phyloP scores from a whole-genome alignment of 495 filamentous ascomycete species.

The Clohesyomyces aquaticus region DNA sequence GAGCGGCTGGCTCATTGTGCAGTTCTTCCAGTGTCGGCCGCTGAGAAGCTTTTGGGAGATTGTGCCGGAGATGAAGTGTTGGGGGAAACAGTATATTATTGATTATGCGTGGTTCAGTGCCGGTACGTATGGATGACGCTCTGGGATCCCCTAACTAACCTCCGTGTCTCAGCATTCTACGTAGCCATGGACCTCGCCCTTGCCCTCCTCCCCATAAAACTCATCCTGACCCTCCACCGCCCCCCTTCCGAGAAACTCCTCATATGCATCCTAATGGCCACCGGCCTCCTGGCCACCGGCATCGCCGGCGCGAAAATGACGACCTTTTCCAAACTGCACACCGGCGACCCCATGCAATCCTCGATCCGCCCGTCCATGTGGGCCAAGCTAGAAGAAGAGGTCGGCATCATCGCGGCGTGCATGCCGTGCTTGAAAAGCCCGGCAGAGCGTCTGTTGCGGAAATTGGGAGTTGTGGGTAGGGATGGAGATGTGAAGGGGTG shows the following conservation, averaged over 20 bases:
- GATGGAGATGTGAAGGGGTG: neutral
- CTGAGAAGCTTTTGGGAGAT: slow-evolving; percentile 15
- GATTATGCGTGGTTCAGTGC: slow-evolving; percentile 26
- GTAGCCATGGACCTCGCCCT: slow-evolving; percentile 28
- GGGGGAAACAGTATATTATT: slow-evolving; percentile 8
- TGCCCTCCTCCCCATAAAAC: slow-evolving; percentile 21
- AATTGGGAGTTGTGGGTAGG: slow-evolving; percentile 4
- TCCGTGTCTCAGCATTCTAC: slow-evolving; percentile 4
- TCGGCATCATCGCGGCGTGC: slow-evolving; percentile 29
- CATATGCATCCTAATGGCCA: slow-evolving; percentile 24
- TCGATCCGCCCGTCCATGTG: slow-evolving; percentile 27
- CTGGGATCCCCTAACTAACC: neutral
- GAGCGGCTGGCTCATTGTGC: slow-evolving; percentile 18
- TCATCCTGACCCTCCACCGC: slow-evolving; percentile 22
- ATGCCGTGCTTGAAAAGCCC: slow-evolving; percentile 24
- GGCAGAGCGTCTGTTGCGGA: slow-evolving; percentile 13
- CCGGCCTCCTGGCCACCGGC: slow-evolving; percentile 27
- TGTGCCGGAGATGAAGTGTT: slow-evolving; percentile 22
- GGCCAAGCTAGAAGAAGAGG: slow-evolving; percentile 29
- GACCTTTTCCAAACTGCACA: slow-evolving; percentile 10
- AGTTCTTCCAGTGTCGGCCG: slow-evolving; percentile 24
- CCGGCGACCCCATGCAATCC: slow-evolving; percentile 30
- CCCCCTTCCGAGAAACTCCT: slow-evolving; percentile 22
- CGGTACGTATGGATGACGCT: slow-evolving; percentile 8
- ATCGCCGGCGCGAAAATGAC: slow-evolving; percentile 27